Evolutionary conservation across 1,284 basidiomycete species (phyloP).

Genomic region (Leccinum griseonigrum): DNA sequence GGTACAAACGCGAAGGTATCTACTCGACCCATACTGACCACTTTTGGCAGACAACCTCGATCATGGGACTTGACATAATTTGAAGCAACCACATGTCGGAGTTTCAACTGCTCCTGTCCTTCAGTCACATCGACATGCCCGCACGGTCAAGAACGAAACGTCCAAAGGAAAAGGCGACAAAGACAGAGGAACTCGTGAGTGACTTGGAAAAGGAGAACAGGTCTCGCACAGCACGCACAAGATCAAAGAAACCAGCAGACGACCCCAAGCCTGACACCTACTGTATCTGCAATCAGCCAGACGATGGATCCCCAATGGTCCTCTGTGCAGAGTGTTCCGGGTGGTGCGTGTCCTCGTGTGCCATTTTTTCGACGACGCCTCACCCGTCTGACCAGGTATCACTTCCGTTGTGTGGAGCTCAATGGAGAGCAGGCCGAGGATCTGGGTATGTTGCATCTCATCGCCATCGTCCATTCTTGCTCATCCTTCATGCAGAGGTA

Average conservation of each 20-base stretch:
- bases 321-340: constrained; percentile 67
- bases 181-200: constrained; percentile 20
- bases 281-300: constrained; percentile 60
- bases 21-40: constrained; percentile 6
- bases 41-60: constrained; percentile 9
- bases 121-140: constrained; percentile 39
- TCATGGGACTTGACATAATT: constrained; percentile 23
- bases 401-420: constrained; percentile 67
- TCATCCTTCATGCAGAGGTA: constrained; percentile 44
- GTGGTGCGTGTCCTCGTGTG: constrained; percentile 51
- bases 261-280: constrained; percentile 30
- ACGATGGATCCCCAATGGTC: constrained; percentile 83
- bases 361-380: not conserved
- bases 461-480: constrained; percentile 11
- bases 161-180: constrained; percentile 19
- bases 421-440: constrained; percentile 64
- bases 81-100: constrained; percentile 19
- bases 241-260: constrained; percentile 22
- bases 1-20: too few relatives aligned
- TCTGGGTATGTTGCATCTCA: constrained; percentile 55
- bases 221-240: constrained; percentile 13
- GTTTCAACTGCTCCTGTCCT: constrained; percentile 31
- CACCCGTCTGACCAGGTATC: constrained; percentile 55
- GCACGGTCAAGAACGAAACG: constrained; percentile 43
- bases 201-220: constrained; percentile 34